Conservation (phyloP, 148 eudicot species). For the Gaultheria prostrata region DNA sequence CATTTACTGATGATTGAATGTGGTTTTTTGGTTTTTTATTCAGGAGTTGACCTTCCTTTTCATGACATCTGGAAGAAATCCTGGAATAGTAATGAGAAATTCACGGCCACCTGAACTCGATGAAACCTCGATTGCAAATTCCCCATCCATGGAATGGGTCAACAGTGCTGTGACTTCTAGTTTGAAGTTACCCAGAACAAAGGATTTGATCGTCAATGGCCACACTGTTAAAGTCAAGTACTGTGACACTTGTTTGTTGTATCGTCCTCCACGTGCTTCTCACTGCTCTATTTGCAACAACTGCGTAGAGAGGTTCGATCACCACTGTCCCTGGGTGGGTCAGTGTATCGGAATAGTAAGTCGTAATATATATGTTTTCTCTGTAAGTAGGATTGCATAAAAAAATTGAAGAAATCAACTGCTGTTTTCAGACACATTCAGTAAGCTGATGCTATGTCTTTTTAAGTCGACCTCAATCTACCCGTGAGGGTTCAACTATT, state of each 20-base stretch:
- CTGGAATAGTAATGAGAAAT: slow-evolving; percentile 84
- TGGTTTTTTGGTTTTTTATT: slow-evolving; percentile 16
- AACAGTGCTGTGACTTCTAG: slow-evolving; percentile 33
- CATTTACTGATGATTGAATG: not conserved
- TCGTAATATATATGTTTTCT: not conserved
- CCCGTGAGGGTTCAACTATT: not conserved
- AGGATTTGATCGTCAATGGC: slow-evolving; percentile 66
- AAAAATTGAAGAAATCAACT: not conserved
- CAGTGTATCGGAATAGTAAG: slow-evolving; percentile 92
- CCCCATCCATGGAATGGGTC: slow-evolving; percentile 54
- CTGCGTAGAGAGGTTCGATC: slow-evolving; percentile 88
- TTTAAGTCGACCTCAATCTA: not conserved
- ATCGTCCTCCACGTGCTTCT: slow-evolving; percentile 88
- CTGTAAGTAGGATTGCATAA: not conserved
- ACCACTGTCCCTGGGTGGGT: slow-evolving; percentile 98
- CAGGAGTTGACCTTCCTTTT: slow-evolving; percentile 71
- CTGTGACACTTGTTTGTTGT: slow-evolving; percentile 82
- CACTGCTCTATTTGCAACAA: slow-evolving; percentile 96
- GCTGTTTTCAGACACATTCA: not conserved
- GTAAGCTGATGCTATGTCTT: not conserved
- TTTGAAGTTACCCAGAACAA: slow-evolving; percentile 60
- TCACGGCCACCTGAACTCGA: slow-evolving; percentile 41
- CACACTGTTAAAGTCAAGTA: slow-evolving; percentile 65
- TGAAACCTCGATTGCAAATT: slow-evolving; percentile 22
- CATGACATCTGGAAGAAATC: slow-evolving; percentile 70